Base-by-base conservation (phyloP, 2,329 filamentous ascomycete species). In the Phoma sp. region DNA sequence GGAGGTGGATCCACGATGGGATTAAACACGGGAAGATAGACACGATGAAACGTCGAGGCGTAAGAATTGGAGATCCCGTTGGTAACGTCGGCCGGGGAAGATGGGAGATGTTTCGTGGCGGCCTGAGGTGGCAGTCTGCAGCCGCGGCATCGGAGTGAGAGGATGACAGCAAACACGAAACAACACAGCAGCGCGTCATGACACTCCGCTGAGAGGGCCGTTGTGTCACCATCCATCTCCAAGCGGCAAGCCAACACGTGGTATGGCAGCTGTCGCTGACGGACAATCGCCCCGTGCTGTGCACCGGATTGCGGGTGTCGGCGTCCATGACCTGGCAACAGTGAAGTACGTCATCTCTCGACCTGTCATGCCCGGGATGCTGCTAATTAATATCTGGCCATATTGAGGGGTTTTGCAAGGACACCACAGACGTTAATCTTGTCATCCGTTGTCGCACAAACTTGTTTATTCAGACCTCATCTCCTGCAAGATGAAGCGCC, bases 401-500 rank as follows among this genome's bases (percentile, higher is more conserved):
- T 61, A 55, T 57, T 56, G 52, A 56, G 53, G 46, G 57, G 47
- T 33, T 42, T 52, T 30, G 55, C 58, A 59, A 51, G 60, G 61
- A 38, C 42, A 29, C 56, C 53, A 34, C 40, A 36, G 26, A 36
- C 32, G 33, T 48, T 53, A 59, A 67, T 64, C 29, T 61, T 53
- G 37, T 51, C 42, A 48, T 57, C 63, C 62, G 65, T 40, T 49
- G 56, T 48, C 51, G 30, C 56, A 53, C 43, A n/a, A 58, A 28
- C 21, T 53, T 59, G 47, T 59, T 62, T 62, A 29, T 62, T 61
- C 46, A 47, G 25, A 53, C 57, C 48, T 65, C 59, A 61, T 61
- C 61, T 63, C 46, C 52, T 52, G 43, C 26, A 47, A 65, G 49
- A 64, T 60, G 59, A 68, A 60, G 55, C 47, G 55, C 61, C 60